Conservation (phyloP, 1,284 basidiomycete genomes). For the Rhodotorula sp. region DNA sequence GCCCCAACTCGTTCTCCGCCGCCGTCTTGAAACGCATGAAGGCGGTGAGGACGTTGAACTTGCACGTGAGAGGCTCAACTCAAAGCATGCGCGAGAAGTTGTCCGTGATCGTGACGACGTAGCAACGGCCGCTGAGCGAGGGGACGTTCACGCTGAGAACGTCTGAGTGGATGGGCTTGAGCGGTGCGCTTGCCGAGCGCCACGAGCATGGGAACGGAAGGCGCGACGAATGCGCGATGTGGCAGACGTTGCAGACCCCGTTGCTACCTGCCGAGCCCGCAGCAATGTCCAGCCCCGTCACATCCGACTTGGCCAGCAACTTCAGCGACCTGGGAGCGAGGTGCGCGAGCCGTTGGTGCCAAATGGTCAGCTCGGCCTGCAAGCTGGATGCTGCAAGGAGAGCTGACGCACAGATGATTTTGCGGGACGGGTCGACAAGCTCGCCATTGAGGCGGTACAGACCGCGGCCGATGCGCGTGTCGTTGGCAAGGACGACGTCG, state of each 20-base stretch:
- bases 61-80: slow-evolving; percentile 48
- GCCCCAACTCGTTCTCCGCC: slow-evolving; percentile 43
- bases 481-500: neutral
- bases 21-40: slow-evolving; percentile 50
- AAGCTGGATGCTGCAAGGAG: neutral
- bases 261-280: no score
- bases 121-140: slow-evolving; percentile 47
- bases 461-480: no score
- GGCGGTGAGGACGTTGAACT: slow-evolving; percentile 48
- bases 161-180: slow-evolving; percentile 51
- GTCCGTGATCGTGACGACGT: slow-evolving; percentile 53
- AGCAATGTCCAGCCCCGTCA: no score
- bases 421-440: no score
- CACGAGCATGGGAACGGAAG: slow-evolving; percentile 21
- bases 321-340: slow-evolving; percentile 1
- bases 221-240: neutral
- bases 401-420: neutral
- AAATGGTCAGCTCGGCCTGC: neutral
- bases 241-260: slow-evolving; percentile 6
- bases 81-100: slow-evolving; percentile 45
- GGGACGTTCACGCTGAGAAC: slow-evolving; percentile 49
- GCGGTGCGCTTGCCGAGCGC: neutral
- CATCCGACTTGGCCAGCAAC: no score
- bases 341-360: slow-evolving; percentile 6
- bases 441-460: no score